Percentiles rank a stretch among this genome's conserved stretches.
Evolutionary conservation across 345 rosid genomes (phyloP).

Genomic region (Pistacia atlantica): DNA sequence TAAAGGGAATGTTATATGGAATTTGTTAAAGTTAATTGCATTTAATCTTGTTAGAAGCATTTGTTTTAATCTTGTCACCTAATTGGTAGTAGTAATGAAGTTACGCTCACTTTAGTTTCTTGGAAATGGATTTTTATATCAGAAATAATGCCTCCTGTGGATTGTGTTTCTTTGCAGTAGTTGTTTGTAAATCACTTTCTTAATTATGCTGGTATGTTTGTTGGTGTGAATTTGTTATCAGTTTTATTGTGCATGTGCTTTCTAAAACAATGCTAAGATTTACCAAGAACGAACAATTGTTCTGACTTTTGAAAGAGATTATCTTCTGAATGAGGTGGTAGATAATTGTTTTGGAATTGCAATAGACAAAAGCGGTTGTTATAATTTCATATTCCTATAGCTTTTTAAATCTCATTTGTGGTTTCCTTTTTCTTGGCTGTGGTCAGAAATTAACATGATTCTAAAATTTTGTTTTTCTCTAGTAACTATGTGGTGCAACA

Average conservation of each 20-base stretch:
- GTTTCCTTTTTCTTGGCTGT: not conserved
- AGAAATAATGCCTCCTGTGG: not conserved
- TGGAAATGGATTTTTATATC: not conserved
- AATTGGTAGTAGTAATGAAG: too few species aligned
- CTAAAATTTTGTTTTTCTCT: conserved; percentile 20
- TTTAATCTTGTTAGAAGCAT: not conserved
- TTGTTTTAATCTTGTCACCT: not conserved
- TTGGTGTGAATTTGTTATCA: not conserved
- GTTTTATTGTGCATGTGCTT: not conserved
- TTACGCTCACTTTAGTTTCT: not conserved
- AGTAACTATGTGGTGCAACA: conserved; percentile 83
- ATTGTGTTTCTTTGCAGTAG: not conserved
- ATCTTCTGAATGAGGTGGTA: conserved; percentile 48
- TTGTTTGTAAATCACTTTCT: not conserved
- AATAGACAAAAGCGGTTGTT: conserved; percentile 68
- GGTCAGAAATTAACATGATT: conserved; percentile 9
- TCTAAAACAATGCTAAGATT: conserved; percentile 1
- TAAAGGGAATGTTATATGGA: conserved; percentile 27
- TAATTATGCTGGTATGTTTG: not conserved
- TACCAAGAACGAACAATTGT: not conserved
- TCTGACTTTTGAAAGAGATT: conserved; percentile 16
- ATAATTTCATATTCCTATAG: not conserved
- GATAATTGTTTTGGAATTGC: conserved; percentile 49
- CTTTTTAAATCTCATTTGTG: not conserved
- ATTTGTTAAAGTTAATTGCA: not conserved